Evolutionary conservation across 2,329 filamentous ascomycete species (phyloP).

Genomic region (Pseudogymnoascus sp.): DNA sequence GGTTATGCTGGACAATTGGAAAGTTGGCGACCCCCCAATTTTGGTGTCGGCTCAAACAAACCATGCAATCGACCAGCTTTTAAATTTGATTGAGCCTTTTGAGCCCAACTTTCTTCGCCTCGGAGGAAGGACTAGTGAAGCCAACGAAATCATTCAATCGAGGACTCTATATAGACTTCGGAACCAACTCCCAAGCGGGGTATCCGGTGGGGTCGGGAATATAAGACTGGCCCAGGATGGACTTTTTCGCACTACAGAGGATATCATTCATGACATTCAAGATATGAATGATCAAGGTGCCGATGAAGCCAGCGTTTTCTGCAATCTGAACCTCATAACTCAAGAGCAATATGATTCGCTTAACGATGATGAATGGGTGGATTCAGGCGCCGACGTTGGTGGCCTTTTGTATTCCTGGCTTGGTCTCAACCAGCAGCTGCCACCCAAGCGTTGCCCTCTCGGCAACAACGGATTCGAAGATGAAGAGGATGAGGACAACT

Average conservation of each 20-base stretch:
- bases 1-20: constrained; percentile 52
- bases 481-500: constrained; percentile 22
- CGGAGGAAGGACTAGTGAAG: constrained; percentile 27
- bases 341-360: constrained; percentile 55
- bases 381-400: not conserved
- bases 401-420: constrained; percentile 20
- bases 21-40: constrained; percentile 53
- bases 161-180: constrained; percentile 48
- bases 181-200: not conserved
- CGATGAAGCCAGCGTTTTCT: constrained; percentile 46
- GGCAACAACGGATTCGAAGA: constrained; percentile 22
- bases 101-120: constrained; percentile 55
- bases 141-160: constrained; percentile 52
- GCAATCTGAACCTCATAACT: constrained; percentile 48
- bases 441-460: constrained; percentile 20
- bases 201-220: not conserved
- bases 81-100: constrained; percentile 40
- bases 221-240: constrained; percentile 23
- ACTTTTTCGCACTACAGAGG: constrained; percentile 13
- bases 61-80: constrained; percentile 76
- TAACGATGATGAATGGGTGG: constrained; percentile 34
- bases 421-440: constrained; percentile 18
- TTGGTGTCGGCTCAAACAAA: constrained; percentile 83
- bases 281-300: constrained; percentile 27
- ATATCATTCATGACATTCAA: not conserved